These are phyloP conservation scores for Salix udensis DNA, from an alignment of 345 rosid genomes.

Conservation along the genomic window DNA sequence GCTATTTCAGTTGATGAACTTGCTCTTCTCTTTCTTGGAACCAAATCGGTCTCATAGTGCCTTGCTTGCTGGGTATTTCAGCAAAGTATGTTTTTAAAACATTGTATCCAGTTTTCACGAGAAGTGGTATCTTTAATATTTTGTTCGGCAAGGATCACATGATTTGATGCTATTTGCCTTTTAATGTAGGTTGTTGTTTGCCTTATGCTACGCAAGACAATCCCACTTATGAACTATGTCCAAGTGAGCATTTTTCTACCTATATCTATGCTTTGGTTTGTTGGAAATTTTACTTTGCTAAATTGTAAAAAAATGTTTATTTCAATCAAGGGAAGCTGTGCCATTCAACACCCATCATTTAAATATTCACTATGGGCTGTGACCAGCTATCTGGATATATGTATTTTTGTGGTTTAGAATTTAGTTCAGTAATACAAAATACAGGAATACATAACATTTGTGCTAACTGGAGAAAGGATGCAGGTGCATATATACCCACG, in stretches of 20 bases:
- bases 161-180: slow-evolving; percentile 21
- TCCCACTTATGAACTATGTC: slow-evolving; percentile 87
- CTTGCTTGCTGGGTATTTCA: slow-evolving; percentile 90
- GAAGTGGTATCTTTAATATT: background rate
- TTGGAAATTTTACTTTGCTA: background rate
- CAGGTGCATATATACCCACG: background rate
- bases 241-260: slow-evolving; percentile 49
- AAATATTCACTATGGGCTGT: background rate
- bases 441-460: background rate
- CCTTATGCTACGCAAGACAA: slow-evolving; percentile 90
- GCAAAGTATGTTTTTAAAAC: slow-evolving; percentile 58
- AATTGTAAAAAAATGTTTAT: background rate
- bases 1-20: slow-evolving; percentile 73
- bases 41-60: slow-evolving; percentile 84
- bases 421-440: background rate
- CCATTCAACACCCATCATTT: background rate
- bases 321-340: background rate
- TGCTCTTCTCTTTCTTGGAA: slow-evolving; percentile 90
- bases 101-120: background rate
- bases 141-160: background rate
- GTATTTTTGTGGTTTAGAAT: background rate
- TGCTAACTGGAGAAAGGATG: background rate
- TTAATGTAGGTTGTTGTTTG: slow-evolving; percentile 76
- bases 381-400: background rate
- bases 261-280: background rate